Evolutionary conservation across 2,329 filamentous ascomycete species (phyloP).

Genomic region (Lasiodiplodia sp.): DNA sequence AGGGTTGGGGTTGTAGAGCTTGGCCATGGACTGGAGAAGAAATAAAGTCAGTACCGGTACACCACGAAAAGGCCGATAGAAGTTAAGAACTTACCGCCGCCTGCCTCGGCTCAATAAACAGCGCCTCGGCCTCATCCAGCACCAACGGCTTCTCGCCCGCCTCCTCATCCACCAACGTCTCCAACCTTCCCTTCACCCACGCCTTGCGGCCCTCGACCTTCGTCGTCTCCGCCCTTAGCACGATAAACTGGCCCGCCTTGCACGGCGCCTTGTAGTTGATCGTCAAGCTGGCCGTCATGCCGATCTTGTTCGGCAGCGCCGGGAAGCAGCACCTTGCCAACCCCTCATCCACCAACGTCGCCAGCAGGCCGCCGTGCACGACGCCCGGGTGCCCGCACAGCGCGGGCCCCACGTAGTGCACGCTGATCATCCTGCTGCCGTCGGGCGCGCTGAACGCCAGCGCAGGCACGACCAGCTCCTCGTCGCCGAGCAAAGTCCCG

Average conservation of each 20-base stretch:
- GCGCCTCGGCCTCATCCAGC: conserved; percentile 80
- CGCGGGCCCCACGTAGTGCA: conserved; percentile 79
- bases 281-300: conserved; percentile 85
- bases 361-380: conserved; percentile 87
- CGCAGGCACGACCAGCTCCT: conserved; percentile 81
- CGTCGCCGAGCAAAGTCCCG: conserved; percentile 77
- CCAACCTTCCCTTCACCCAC: conserved; percentile 88
- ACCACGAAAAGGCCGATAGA: no score
- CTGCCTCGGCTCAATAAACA: conserved; percentile 89
- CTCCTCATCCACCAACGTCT: conserved; percentile 79
- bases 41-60: not conserved
- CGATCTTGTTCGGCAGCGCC: conserved; percentile 83
- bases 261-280: conserved; percentile 84
- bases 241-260: conserved; percentile 76
- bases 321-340: conserved; percentile 87
- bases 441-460: conserved; percentile 72
- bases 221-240: conserved; percentile 79
- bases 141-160: conserved; percentile 68
- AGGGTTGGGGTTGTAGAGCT: conserved; percentile 17
- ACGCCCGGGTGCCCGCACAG: conserved; percentile 91
- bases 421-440: conserved; percentile 62
- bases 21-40: conserved; percentile 16
- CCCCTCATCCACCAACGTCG: conserved; percentile 92
- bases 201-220: conserved; percentile 93
- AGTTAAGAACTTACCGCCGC: conserved; percentile 67